These are phyloP conservation scores for Fomitopsis palustris DNA, from an alignment of 1,284 basidiomycete species.

Conservation along the genomic window DNA sequence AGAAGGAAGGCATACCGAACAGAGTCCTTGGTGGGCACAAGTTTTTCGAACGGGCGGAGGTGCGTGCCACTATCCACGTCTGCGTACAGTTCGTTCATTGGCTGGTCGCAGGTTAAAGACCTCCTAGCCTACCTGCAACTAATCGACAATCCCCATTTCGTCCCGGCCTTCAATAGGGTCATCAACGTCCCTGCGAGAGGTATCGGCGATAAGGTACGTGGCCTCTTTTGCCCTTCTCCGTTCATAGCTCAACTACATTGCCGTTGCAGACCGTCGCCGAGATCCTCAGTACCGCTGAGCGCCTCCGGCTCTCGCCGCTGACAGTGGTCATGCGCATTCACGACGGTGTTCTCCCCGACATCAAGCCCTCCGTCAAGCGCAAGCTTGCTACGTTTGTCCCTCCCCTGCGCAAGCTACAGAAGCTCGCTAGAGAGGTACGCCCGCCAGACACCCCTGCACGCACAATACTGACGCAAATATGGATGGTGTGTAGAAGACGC, in stretches of 20 bases:
- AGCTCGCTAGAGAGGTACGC: slow-evolving; percentile 52
- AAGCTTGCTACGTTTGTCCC: slow-evolving; percentile 62
- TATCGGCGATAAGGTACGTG: slow-evolving; percentile 78
- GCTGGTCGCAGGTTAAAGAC: slow-evolving; percentile 68
- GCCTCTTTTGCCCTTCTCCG: no score
- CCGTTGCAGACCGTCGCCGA: slow-evolving; percentile 66
- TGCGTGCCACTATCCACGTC: slow-evolving; percentile 17
- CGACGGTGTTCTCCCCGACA: slow-evolving; percentile 55
- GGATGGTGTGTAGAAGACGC: slow-evolving; percentile 41
- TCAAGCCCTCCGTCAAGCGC: slow-evolving; percentile 63
- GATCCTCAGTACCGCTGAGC: slow-evolving; percentile 51
- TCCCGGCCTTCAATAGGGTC: slow-evolving; percentile 74
- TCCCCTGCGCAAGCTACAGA: slow-evolving; percentile 51
- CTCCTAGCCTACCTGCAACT: slow-evolving; percentile 86
- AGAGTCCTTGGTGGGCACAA: slow-evolving; percentile 79
- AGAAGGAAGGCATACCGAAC: slow-evolving; percentile 76
- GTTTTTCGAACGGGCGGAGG: slow-evolving; percentile 85
- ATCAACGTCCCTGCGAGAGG: slow-evolving; percentile 75
- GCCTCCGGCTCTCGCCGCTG: slow-evolving; percentile 53
- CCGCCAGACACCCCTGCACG: neutral
- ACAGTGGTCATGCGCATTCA: slow-evolving; percentile 60
- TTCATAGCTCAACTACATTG: no score
- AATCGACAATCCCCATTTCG: slow-evolving; percentile 78
- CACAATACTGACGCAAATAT: neutral
- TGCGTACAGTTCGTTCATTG: neutral